These are phyloP conservation scores for Cordyceps fumosorosea DNA, from an alignment of 2,329 filamentous ascomycete genomes.

Conservation along the genomic window DNA sequence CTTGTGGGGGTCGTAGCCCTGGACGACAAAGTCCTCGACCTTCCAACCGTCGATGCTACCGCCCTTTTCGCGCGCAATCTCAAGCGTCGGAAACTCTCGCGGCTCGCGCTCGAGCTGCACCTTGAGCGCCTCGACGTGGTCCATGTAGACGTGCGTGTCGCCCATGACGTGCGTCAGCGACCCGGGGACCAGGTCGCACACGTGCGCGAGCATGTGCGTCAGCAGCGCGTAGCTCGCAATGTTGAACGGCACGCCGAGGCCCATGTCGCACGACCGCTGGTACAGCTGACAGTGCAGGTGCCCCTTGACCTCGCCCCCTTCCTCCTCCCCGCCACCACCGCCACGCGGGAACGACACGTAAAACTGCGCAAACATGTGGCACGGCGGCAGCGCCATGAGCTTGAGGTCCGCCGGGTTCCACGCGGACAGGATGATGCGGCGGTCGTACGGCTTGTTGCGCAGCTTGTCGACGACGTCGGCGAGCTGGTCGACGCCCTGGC, in stretches of 20 bases:
- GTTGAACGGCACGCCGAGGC: conserved; percentile 94
- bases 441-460: conserved; percentile 75
- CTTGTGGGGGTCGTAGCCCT: conserved; percentile 87
- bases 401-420: conserved; percentile 88
- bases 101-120: conserved; percentile 77
- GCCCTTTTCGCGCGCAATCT: conserved; percentile 60
- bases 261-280: conserved; percentile 94
- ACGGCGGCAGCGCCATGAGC: conserved; percentile 88
- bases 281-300: conserved; percentile 84
- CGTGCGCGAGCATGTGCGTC: conserved; percentile 91
- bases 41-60: conserved; percentile 87
- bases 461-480: conserved; percentile 86
- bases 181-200: conserved; percentile 76
- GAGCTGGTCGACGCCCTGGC: conserved; percentile 87
- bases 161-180: conserved; percentile 94
- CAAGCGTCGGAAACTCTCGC: conserved; percentile 69
- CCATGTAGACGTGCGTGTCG: conserved; percentile 92
- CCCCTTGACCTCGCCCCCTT: conserved; percentile 45
- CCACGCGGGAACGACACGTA: conserved; percentile 69
- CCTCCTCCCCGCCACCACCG: conserved; percentile 16
- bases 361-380: conserved; percentile 97
- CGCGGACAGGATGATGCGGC: conserved; percentile 81
- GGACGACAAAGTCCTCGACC: conserved; percentile 77
- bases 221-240: conserved; percentile 91
- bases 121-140: conserved; percentile 83